phyloP scores from a whole-genome alignment of 169 alveolate genomes.

The Neospora caninum region DNA sequence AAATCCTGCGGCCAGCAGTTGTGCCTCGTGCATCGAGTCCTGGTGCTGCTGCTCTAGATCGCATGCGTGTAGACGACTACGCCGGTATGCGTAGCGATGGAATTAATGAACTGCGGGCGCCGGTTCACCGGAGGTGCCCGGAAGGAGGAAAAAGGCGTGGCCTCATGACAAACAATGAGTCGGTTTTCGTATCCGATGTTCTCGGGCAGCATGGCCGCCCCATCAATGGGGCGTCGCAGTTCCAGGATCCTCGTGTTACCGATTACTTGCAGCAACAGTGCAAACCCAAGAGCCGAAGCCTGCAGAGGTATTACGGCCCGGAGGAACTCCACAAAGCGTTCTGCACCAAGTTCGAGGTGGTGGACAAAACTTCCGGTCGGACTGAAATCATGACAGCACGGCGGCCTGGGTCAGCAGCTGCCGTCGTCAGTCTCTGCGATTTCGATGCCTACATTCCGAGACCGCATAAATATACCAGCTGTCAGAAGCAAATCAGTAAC shows the following conservation, averaged over 20 bases:
- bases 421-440: constrained; percentile 49
- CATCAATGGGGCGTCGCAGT: neutral
- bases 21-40: neutral
- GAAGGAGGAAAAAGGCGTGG: neutral
- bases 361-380: constrained; percentile 64
- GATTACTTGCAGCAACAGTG: neutral
- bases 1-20: neutral
- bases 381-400: constrained; percentile 70
- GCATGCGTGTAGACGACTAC: neutral
- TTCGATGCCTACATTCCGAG: constrained; percentile 61
- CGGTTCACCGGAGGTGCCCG: neutral
- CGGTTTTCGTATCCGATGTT: constrained; percentile 11
- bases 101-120: neutral
- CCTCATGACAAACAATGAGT: neutral
- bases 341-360: constrained; percentile 62
- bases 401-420: constrained; percentile 67
- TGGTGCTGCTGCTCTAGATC: neutral
- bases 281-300: constrained; percentile 6
- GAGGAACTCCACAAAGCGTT: constrained; percentile 66
- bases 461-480: neutral
- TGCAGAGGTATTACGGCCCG: constrained; percentile 41
- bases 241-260: neutral
- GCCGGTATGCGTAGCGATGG: constrained; percentile 35
- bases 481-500: neutral
- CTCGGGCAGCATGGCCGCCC: constrained; percentile 6